These are phyloP conservation scores for Kwoniella sp. DNA, from an alignment of 768 basidiomycete species.

Conservation along the genomic window DNA sequence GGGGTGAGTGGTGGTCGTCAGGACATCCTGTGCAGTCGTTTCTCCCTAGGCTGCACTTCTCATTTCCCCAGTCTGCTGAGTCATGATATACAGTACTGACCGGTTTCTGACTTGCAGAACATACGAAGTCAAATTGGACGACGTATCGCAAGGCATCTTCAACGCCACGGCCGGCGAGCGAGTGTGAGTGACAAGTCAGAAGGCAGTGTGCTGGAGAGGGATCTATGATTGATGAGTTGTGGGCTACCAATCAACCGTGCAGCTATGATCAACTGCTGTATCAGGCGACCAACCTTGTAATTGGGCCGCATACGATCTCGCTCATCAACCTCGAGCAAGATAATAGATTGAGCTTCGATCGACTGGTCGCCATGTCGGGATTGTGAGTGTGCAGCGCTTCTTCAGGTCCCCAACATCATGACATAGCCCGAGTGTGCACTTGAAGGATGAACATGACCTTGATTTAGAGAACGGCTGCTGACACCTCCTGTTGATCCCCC, in stretches of 20 bases:
- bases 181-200: constrained; percentile 28
- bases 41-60: too few species aligned
- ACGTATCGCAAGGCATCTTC: constrained; percentile 28
- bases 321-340: constrained; percentile 35
- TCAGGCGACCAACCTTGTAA: constrained; percentile 25
- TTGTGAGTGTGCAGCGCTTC: constrained; percentile 26
- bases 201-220: too few species aligned
- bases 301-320: constrained; percentile 28
- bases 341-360: constrained; percentile 37
- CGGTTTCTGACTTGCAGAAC: constrained; percentile 3
- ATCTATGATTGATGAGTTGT: background rate
- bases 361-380: constrained; percentile 28
- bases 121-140: constrained; percentile 42
- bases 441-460: too few species aligned
- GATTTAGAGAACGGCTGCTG: too few species aligned
- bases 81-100: background rate
- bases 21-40: background rate
- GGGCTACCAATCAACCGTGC: too few species aligned
- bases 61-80: too few species aligned
- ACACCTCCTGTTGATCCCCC: too few species aligned
- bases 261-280: constrained; percentile 41
- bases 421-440: too few species aligned
- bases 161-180: constrained; percentile 27
- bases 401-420: background rate
- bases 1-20: constrained; percentile 18